phyloP scores from a whole-genome alignment of 768 basidiomycete species.

The Phlebiopsis flavidoalba region DNA sequence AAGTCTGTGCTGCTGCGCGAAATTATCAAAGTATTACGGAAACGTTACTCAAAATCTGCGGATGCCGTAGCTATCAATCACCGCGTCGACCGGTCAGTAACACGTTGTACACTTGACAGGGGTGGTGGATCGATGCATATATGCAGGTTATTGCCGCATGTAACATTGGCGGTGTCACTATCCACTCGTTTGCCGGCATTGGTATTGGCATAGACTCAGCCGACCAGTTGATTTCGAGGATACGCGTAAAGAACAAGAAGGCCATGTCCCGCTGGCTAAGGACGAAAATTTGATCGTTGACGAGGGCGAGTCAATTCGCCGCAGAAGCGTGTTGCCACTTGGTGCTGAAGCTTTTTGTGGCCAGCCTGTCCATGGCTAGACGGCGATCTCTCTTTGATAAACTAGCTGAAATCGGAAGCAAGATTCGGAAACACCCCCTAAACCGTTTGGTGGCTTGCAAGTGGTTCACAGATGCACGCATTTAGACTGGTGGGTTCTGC shows the following conservation, averaged over 20 bases:
- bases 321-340: too few relatives aligned
- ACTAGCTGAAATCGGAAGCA: constrained; percentile 60
- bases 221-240: constrained; percentile 34
- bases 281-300: constrained; percentile 72
- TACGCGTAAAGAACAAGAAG: constrained; percentile 2
- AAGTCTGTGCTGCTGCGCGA: constrained; percentile 93
- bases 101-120: neutral
- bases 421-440: constrained; percentile 39
- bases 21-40: constrained; percentile 73
- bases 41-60: constrained; percentile 41
- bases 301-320: constrained; percentile 47
- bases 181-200: constrained; percentile 80
- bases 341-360: neutral
- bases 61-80: constrained; percentile 76
- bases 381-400: constrained; percentile 74
- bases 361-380: constrained; percentile 91
- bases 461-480: constrained; percentile 27
- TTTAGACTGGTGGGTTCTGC: neutral
- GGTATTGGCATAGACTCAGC: constrained; percentile 59
- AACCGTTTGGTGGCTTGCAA: constrained; percentile 85
- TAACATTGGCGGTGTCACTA: constrained; percentile 73
- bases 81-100: constrained; percentile 81
- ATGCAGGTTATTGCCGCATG: constrained; percentile 66
- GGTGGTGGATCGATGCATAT: too few relatives aligned
- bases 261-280: constrained; percentile 48